Evolutionary conservation across 139 green algal genomes (phyloP).

Genomic region (Parachlorella kessleri): DNA sequence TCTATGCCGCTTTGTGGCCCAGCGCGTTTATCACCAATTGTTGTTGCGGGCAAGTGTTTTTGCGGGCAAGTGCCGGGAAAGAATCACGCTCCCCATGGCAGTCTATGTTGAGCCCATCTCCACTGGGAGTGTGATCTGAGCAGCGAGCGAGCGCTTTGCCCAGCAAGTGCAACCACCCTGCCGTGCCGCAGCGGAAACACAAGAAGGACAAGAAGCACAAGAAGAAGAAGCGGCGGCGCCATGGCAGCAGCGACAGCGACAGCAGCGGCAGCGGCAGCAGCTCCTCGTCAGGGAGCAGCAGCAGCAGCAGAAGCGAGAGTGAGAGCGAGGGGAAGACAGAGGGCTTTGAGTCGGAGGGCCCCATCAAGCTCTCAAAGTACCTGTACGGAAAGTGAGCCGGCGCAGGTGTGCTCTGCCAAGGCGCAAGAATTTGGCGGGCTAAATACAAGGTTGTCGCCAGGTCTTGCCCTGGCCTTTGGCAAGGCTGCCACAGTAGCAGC

Average conservation of each 20-base stretch:
- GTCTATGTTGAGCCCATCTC: neutral
- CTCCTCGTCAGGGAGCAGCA: neutral
- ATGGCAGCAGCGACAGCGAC: slow-evolving; percentile 26
- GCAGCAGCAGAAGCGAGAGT: slow-evolving; percentile 1
- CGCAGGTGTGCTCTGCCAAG: neutral
- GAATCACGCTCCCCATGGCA: neutral
- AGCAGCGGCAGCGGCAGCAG: slow-evolving; percentile 17
- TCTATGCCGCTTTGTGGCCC: too few relatives aligned
- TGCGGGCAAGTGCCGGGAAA: neutral
- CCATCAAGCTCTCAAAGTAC: slow-evolving; percentile 3
- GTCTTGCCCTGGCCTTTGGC: too few relatives aligned
- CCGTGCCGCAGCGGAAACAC: slow-evolving; percentile 5
- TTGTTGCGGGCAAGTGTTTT: neutral
- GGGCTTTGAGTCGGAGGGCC: neutral
- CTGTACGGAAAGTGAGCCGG: neutral
- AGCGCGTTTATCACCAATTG: neutral
- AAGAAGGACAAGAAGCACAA: slow-evolving; percentile 30
- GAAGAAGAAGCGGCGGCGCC: slow-evolving; percentile 38
- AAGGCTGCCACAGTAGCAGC: too few relatives aligned
- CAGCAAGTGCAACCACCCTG: too few relatives aligned
- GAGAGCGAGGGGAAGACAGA: slow-evolving; percentile 8
- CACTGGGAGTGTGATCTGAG: too few relatives aligned
- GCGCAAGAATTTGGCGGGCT: neutral
- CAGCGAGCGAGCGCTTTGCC: too few relatives aligned
- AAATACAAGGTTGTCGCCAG: too few relatives aligned